Base-by-base conservation (phyloP, 2,329 filamentous ascomycete genomes). In the Aspergillus tanneri region DNA sequence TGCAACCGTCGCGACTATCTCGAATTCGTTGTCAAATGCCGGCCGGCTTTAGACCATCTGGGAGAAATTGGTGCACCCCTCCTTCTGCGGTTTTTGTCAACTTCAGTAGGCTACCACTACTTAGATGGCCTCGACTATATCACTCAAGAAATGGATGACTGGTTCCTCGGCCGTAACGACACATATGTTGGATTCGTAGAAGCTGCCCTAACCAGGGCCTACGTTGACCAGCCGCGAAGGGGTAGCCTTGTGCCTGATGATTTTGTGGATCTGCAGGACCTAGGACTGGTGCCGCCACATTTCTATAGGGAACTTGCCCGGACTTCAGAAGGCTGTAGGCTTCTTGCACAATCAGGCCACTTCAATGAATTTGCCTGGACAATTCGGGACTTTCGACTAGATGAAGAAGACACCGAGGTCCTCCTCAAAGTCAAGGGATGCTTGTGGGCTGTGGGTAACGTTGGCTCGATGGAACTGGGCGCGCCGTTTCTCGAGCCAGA, bases 141-240 rank as follows among this genome's bases (percentile, higher is more conserved):
- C 69, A 96, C 91, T 53, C 93, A 95, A 65, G 95, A 99, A 68
- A 99, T 99, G 93, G 93, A 99, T 59, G 95, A 99, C 71, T 99
- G 93, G 93, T 99, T 97, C 65, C 78, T 99, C 14, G 93, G 93
- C 11, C 85, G 93, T 36, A 99, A 99, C 64, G 92, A 99, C 67
- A 86, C 85, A n/a, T 99, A 99, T 58, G 93, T 99, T 42, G 82
- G 84, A 28, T 81, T 97, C 32, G 92, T 99, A 32, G 93, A 99
- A 69, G 93, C 95, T n/a, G 95, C 91, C 46, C 78, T 99, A 43
- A 90, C 91, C 24, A 85, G 90, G 51, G 87, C 91, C 0, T 91
- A 96, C 57, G 77, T 62, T 70, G 80, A 78, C 45, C 69, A 73
- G 34, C 73, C 75, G 50, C 75, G 60, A 61, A 75, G 64, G 68